Percentiles rank a stretch among this genome's conserved stretches.
Conservation (phyloP, 768 basidiomycete genomes). For the Solioccasus polychromus region DNA sequence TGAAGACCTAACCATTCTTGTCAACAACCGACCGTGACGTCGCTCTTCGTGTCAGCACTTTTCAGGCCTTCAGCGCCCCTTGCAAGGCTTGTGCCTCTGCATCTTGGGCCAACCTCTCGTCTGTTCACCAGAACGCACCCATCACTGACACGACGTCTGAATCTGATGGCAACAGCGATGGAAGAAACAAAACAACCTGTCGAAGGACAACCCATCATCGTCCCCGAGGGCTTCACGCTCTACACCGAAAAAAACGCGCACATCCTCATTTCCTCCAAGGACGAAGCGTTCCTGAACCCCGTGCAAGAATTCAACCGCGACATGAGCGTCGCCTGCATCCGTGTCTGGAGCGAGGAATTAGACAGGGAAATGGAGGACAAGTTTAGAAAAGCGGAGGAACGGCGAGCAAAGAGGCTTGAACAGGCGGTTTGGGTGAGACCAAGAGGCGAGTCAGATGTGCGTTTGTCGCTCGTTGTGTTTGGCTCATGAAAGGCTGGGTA, state of each 20-base stretch:
- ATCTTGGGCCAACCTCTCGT: constrained; percentile 4
- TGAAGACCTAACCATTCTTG: too few species aligned
- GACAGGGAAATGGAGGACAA: constrained; percentile 59
- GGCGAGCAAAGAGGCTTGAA: constrained; percentile 36
- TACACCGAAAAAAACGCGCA: constrained; percentile 80
- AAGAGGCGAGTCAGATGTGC: constrained; percentile 37
- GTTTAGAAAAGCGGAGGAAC: constrained; percentile 55
- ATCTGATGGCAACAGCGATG: constrained; percentile 7
- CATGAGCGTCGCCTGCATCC: constrained; percentile 85
- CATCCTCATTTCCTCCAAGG: constrained; percentile 66
- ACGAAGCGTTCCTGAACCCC: constrained; percentile 93
- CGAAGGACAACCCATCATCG: constrained; percentile 27
- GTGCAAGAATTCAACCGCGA: constrained; percentile 99
- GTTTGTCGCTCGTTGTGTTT: background rate
- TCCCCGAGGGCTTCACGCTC: constrained; percentile 75
- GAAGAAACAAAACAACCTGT: background rate
- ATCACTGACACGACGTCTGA: background rate
- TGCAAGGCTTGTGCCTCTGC: constrained; percentile 1
- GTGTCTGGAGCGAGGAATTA: constrained; percentile 78
- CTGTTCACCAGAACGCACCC: background rate
- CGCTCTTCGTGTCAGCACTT: constrained; percentile 10
- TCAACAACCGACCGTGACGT: constrained; percentile 23
- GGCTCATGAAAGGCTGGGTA: constrained; percentile 1
- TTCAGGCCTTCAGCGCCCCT: constrained; percentile 30
- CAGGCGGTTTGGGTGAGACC: constrained; percentile 41